Evolutionary conservation across 805 yeast species (phyloP).

Genomic region (Kuraishia borneana): DNA sequence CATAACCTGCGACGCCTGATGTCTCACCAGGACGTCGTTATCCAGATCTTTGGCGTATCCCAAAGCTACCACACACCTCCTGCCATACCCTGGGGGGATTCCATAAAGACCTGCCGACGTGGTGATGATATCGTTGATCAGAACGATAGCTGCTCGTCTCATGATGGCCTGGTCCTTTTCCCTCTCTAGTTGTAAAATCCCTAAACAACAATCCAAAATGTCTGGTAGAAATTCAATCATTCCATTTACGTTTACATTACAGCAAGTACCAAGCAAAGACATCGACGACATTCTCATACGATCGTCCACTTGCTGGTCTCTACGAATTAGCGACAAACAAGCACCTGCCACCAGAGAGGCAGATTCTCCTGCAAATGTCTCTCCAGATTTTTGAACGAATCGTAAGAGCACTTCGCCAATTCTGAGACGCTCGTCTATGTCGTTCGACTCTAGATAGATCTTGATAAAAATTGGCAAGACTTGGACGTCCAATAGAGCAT

Average conservation of each 20-base stretch:
- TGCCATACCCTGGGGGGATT: slow-evolving; percentile 38
- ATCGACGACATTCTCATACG: slow-evolving; percentile 76
- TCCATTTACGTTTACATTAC: slow-evolving; percentile 48
- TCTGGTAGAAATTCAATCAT: slow-evolving; percentile 36
- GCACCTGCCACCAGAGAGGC: slow-evolving; percentile 31
- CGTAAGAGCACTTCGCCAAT: slow-evolving; percentile 74
- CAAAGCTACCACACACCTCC: slow-evolving; percentile 28
- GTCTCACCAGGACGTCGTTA: slow-evolving; percentile 45
- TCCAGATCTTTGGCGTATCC: slow-evolving; percentile 36
- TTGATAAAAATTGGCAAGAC: slow-evolving; percentile 26
- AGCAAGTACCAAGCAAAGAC: slow-evolving; percentile 69
- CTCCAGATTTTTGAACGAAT: slow-evolving; percentile 37
- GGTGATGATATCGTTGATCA: slow-evolving; percentile 50
- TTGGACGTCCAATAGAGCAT: slow-evolving; percentile 36
- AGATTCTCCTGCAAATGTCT: slow-evolving; percentile 31
- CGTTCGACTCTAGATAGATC: slow-evolving; percentile 18
- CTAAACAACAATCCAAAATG: slow-evolving; percentile 66
- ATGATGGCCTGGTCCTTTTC: slow-evolving; percentile 35
- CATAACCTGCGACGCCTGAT: slow-evolving; percentile 36
- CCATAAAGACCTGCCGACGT: slow-evolving; percentile 28
- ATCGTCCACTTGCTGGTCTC: slow-evolving; percentile 27
- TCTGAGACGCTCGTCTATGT: slow-evolving; percentile 58
- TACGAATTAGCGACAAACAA: slow-evolving; percentile 22
- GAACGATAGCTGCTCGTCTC: slow-evolving; percentile 66
- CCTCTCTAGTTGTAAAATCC: slow-evolving; percentile 54